Percentiles rank a stretch among this genome's conserved stretches.
Evolutionary conservation across 78 protist genomes (phyloP).

Genomic region (Dictyostelium capitatum): DNA sequence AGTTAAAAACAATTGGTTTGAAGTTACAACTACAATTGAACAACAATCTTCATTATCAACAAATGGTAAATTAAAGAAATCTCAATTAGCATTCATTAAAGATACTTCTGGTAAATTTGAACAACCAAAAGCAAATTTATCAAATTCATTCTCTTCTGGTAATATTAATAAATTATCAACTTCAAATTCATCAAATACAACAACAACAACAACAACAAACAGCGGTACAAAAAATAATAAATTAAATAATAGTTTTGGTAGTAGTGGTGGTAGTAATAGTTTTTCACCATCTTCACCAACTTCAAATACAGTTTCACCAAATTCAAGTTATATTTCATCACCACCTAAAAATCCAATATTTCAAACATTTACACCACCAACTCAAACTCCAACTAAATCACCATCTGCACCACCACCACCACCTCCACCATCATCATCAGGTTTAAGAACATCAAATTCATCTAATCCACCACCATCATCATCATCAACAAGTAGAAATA

Average conservation of each 20-base stretch:
- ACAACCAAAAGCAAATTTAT: neutral
- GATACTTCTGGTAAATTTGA: conserved; percentile 15
- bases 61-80: conserved; percentile 56
- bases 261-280: neutral
- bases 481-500: conserved; percentile 26
- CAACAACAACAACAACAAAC: too few relatives aligned
- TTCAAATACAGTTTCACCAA: neutral
- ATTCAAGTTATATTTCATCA: neutral
- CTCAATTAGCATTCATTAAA: conserved; percentile 53
- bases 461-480: neutral
- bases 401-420: conserved; percentile 50
- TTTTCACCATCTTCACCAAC: neutral
- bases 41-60: neutral
- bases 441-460: too few relatives aligned
- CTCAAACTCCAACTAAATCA: conserved; percentile 24
- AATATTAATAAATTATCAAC: conserved; percentile 1
- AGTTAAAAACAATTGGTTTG: conserved; percentile 14
- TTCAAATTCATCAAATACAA: neutral
- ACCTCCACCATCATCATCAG: conserved; percentile 46
- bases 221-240: neutral
- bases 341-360: conserved; percentile 24
- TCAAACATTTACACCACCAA: conserved; percentile 10
- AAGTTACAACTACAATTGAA: neutral
- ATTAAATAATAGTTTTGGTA: conserved; percentile 10
- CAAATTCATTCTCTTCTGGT: conserved; percentile 11